A percentile compares a stretch with the other conserved stretches of the same genome.
phyloP scores from a whole-genome alignment of 2,329 filamentous ascomycete genomes.

The Cladorrhinum sp. region DNA sequence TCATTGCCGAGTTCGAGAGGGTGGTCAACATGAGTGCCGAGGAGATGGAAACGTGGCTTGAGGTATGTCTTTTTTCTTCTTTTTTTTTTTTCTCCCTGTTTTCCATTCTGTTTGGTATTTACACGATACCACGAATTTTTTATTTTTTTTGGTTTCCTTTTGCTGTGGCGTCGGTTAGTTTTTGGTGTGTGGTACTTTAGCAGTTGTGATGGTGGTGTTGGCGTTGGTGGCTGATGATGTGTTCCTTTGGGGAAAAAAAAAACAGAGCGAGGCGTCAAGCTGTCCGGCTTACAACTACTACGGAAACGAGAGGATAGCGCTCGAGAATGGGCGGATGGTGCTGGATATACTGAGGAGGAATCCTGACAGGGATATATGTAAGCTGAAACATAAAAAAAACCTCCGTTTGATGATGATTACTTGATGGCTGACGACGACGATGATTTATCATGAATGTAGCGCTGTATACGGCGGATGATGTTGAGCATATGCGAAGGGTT shows the following conservation, averaged over 20 bases:
- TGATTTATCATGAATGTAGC: background rate
- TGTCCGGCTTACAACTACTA: background rate
- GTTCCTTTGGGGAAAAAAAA: background rate
- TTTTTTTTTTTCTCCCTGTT: background rate
- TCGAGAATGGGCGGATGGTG: conserved; percentile 56
- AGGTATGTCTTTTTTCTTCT: conserved; percentile 27
- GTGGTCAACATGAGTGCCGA: conserved; percentile 57
- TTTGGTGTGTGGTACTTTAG: no score
- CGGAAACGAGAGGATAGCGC: conserved; percentile 54
- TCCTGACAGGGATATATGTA: conserved; percentile 42
- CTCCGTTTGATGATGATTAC: no score
- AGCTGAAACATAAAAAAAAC: background rate
- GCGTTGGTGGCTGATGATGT: background rate
- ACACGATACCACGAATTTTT: no score
- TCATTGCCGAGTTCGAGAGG: conserved; percentile 50
- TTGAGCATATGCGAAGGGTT: conserved; percentile 45
- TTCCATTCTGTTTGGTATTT: no score
- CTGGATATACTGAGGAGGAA: conserved; percentile 56
- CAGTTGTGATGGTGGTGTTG: no score
- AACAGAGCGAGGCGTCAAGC: background rate
- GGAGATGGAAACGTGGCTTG: conserved; percentile 55
- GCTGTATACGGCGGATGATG: background rate
- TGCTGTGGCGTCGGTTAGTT: no score
- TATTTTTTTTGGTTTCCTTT: no score
- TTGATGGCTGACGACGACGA: background rate